phyloP scores from a whole-genome alignment of 108 stramenopile genomes.

The Cyclotella distinguenda region DNA sequence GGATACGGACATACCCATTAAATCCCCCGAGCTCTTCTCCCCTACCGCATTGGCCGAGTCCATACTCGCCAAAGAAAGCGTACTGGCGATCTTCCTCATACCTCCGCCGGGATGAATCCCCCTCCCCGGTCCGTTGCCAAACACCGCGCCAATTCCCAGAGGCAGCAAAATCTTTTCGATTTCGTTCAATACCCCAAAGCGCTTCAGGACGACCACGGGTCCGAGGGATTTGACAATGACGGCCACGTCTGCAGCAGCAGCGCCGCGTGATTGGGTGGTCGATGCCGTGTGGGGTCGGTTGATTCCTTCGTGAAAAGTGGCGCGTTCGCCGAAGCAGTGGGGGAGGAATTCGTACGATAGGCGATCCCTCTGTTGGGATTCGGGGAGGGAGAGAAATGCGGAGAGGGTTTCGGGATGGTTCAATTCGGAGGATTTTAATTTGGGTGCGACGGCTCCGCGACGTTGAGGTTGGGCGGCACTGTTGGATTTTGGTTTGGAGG shows the following conservation, averaged over 20 bases:
- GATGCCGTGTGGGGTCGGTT: conserved; percentile 69
- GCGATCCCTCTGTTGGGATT: conserved; percentile 44
- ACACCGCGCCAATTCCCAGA: conserved; percentile 63
- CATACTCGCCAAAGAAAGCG: conserved; percentile 75
- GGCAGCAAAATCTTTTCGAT: conserved; percentile 76
- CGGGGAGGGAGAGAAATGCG: conserved; percentile 29
- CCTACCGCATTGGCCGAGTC: conserved; percentile 37
- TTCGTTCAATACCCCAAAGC: conserved; percentile 68
- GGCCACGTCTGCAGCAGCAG: conserved; percentile 81
- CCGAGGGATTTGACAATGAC: conserved; percentile 61
- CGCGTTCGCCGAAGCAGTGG: conserved; percentile 63
- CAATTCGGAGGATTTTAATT: conserved; percentile 53
- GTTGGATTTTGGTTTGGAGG: conserved; percentile 29
- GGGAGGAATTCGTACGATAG: conserved; percentile 55
- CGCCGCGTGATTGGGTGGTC: conserved; percentile 62
- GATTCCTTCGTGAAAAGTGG: conserved; percentile 49
- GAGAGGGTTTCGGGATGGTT: conserved; percentile 46
- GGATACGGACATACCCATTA: conserved; percentile 31
- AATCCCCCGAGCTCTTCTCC: conserved; percentile 12
- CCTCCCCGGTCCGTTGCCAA: conserved; percentile 49
- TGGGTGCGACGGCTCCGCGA: conserved; percentile 58
- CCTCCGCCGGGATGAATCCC: conserved; percentile 53
- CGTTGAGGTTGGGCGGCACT: conserved; percentile 8
- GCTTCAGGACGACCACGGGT: conserved; percentile 61
- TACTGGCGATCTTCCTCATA: conserved; percentile 72